Evolutionary conservation across 495 filamentous ascomycete genomes (phyloP).

Genomic region (Xylaria palmicola): DNA sequence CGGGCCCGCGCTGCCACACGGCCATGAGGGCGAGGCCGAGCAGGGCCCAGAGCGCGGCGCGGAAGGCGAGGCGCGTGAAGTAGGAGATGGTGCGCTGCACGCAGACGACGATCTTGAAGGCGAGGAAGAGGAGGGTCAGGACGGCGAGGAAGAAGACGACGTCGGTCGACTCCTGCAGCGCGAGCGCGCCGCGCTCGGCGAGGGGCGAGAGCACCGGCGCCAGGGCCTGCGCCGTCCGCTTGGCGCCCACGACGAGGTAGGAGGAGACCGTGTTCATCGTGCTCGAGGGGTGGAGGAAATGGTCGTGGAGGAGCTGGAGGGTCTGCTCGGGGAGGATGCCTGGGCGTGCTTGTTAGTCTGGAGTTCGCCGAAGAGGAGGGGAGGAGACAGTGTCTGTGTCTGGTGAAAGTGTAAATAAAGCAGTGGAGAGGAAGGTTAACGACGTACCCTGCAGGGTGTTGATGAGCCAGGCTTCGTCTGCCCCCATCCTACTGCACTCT

Average conservation of each 20-base stretch:
- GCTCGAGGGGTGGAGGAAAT: slow-evolving; percentile 37
- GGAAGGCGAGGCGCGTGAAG: slow-evolving; percentile 63
- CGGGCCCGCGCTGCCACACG: slow-evolving; percentile 64
- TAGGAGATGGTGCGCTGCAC: slow-evolving; percentile 67
- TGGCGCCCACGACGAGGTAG: slow-evolving; percentile 36
- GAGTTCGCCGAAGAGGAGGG: background rate
- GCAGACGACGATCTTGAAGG: slow-evolving; percentile 65
- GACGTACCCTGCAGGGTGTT: slow-evolving; percentile 27
- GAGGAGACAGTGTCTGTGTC: background rate
- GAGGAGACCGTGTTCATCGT: slow-evolving; percentile 33
- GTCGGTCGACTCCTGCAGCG: slow-evolving; percentile 52
- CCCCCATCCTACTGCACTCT: slow-evolving; percentile 23
- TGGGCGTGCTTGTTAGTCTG: slow-evolving; percentile 13
- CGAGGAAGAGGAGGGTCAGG: slow-evolving; percentile 54
- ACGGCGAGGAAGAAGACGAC: slow-evolving; percentile 59
- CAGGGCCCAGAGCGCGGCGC: slow-evolving; percentile 58
- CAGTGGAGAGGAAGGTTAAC: background rate
- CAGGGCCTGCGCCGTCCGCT: slow-evolving; percentile 11
- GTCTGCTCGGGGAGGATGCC: slow-evolving; percentile 42
- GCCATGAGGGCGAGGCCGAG: slow-evolving; percentile 51
- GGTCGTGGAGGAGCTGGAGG: slow-evolving; percentile 34
- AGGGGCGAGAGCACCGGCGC: slow-evolving; percentile 47
- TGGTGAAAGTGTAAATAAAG: background rate
- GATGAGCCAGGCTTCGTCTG: slow-evolving; percentile 23
- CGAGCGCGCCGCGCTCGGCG: slow-evolving; percentile 38